Base-by-base conservation (phyloP, 176 grass and related monocot genomes). In the Oryza glaberrima region DNA sequence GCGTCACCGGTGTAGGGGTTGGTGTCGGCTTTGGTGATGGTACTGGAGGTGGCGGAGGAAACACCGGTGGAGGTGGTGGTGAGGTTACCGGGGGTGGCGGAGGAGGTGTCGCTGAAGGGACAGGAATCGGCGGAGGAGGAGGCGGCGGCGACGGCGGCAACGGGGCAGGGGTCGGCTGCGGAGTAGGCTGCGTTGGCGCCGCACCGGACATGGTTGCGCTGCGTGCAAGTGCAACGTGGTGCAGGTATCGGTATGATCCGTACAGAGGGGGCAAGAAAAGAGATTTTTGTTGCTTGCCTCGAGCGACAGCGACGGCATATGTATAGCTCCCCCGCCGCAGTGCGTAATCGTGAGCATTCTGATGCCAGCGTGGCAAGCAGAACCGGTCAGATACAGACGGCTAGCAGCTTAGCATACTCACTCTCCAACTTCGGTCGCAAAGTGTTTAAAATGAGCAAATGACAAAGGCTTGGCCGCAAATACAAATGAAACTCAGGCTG, bases 21-120 rank as follows among this genome's bases (percentile, higher is more conserved):
- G 49, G 16, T 12, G 6, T 26, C 2, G 56, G 56, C 6, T 9
- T 61, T 61, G 67, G 30, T 11, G 5, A 4, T 6, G 91, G 30
- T 8, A 17, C 15, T 6, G 91, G 81, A 25, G 86, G 81, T 26
- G 74, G 15, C 3, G 79, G 82, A 22, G 84, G 47, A 12, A 75
- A 47, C 0, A 52, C 17, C 5, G 67, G 56, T 26, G 77, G 41
- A 70, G 76, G 65, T 3, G 72, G 65, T 3, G 72, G 25, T 4
- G 64, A 36, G 0, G 43, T 12, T 30, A 82, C 63, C 0, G 70
- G 43, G 13, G 80, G 65, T 1, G 25, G 14, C 10, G 84, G 73
- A 19, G 67, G 32, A 60, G 77, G 77, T 4, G 76, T 65, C 40
- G 23, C n/a, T 11, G 17, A 4, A 44, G 47, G 47, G 47, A 49